phyloP scores from a whole-genome alignment of 2,329 filamentous ascomycete genomes.

The Davidsoniella virescens region DNA sequence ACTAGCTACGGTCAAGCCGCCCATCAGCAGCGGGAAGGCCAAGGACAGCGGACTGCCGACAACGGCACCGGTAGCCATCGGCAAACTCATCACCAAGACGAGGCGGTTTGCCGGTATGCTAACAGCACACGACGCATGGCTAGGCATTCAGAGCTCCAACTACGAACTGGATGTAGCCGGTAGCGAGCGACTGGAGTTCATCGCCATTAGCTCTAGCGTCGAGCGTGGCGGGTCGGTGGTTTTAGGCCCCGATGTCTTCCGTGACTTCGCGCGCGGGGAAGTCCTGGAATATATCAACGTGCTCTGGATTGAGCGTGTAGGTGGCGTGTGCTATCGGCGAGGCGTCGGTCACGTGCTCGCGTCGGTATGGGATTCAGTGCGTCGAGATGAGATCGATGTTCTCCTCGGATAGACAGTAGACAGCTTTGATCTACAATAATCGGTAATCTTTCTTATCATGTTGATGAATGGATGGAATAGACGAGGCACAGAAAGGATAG shows the following conservation, averaged over 20 bases:
- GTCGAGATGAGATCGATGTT: constrained; percentile 24
- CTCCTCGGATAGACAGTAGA: constrained; percentile 23
- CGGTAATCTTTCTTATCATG: neutral
- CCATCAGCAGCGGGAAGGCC: constrained; percentile 2
- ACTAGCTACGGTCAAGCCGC: constrained; percentile 20
- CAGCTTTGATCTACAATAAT: neutral
- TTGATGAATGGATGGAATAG: neutral
- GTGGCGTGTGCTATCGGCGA: constrained; percentile 25
- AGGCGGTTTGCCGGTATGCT: constrained; percentile 27
- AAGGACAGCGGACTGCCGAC: constrained; percentile 15
- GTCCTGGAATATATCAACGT: constrained; percentile 30
- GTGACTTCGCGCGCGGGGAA: constrained; percentile 24
- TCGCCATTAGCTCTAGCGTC: constrained; percentile 26
- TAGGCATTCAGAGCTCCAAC: constrained; percentile 30
- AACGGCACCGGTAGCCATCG: constrained; percentile 27
- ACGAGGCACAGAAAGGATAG: neutral
- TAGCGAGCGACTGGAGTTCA: constrained; percentile 28
- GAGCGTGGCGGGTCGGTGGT: constrained; percentile 27
- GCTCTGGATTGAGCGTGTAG: constrained; percentile 30
- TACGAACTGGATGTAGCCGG: constrained; percentile 21
- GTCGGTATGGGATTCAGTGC: constrained; percentile 25
- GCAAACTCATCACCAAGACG: constrained; percentile 24
- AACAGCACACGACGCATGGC: constrained; percentile 29
- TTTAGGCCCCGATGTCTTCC: constrained; percentile 24
- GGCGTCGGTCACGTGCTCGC: constrained; percentile 28